Conservation (phyloP, 305 asterid genomes). For the Solanum aculeatissimum region DNA sequence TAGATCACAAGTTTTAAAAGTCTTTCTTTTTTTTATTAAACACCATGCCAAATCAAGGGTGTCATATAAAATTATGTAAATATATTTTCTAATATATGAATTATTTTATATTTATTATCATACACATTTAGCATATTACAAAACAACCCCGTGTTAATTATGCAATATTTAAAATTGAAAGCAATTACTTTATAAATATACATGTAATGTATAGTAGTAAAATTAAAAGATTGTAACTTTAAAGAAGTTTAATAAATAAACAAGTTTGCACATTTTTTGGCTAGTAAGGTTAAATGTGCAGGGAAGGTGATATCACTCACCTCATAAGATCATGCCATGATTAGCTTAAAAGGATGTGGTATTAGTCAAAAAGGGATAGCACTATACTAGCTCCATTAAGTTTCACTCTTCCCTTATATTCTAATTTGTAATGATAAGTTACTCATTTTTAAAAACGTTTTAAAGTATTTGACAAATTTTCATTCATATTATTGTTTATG, state of each 20-base stretch:
- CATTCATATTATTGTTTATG: neutral
- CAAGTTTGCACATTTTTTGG: neutral
- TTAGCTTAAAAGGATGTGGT: neutral
- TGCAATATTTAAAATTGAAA: too few species aligned
- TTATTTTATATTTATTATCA: neutral
- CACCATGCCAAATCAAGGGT: too few species aligned
- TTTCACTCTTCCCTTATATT: neutral
- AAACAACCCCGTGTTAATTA: neutral
- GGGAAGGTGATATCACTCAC: neutral
- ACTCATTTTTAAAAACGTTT: neutral
- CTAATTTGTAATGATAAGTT: neutral
- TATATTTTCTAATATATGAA: neutral
- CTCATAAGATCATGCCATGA: neutral
- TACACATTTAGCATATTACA: neutral
- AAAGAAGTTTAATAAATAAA: neutral
- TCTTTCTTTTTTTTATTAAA: too few species aligned
- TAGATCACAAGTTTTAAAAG: too few species aligned
- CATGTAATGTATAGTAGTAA: too few species aligned
- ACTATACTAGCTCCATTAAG: neutral
- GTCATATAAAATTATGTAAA: neutral
- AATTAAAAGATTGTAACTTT: neutral
- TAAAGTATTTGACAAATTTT: neutral
- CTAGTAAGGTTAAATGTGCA: neutral
- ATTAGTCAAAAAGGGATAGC: neutral
- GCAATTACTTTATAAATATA: too few species aligned